These are phyloP conservation scores for Fusarium pseudocircinatum DNA, from an alignment of 2,329 filamentous ascomycete species.

Conservation along the genomic window DNA sequence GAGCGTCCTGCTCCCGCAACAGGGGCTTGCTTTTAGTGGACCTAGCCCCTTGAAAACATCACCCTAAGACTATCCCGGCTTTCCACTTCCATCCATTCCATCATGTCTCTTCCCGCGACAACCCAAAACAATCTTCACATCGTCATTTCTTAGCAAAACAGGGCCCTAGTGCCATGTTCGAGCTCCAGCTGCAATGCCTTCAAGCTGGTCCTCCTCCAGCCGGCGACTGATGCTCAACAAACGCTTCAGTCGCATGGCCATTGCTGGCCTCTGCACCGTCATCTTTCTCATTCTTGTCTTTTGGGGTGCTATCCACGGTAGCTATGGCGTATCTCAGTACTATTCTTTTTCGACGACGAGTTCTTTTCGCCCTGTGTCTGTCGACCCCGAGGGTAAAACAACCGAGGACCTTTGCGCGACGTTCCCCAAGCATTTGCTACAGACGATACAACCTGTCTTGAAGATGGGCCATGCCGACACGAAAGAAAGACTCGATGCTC, in stretches of 20 bases:
- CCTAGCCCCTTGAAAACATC: constrained; percentile 22
- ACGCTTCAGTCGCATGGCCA: constrained; percentile 45
- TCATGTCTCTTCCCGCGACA: constrained; percentile 15
- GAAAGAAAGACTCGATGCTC: constrained; percentile 48
- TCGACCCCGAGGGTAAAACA: constrained; percentile 41
- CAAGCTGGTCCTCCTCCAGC: constrained; percentile 41
- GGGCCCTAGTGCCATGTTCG: constrained; percentile 39
- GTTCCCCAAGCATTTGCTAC: constrained; percentile 47
- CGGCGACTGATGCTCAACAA: constrained; percentile 46
- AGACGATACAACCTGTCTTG: constrained; percentile 47
- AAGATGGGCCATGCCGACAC: constrained; percentile 48
- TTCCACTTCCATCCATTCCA: neutral
- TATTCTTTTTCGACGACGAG: constrained; percentile 46
- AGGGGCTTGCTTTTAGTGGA: constrained; percentile 27
- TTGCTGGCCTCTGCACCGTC: constrained; percentile 37
- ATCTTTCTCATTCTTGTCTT: constrained; percentile 40
- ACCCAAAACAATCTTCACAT: neutral
- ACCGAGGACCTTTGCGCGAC: constrained; percentile 44
- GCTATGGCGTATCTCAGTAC: constrained; percentile 39
- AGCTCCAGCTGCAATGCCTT: constrained; percentile 37
- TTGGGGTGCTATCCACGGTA: constrained; percentile 38
- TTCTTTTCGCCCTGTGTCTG: constrained; percentile 44
- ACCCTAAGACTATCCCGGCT: constrained; percentile 1
- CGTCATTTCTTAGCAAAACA: neutral
- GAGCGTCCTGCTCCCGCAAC: neutral